Conservation (phyloP, 2,329 filamentous ascomycete genomes). For the Colletotrichum nymphaeae region DNA sequence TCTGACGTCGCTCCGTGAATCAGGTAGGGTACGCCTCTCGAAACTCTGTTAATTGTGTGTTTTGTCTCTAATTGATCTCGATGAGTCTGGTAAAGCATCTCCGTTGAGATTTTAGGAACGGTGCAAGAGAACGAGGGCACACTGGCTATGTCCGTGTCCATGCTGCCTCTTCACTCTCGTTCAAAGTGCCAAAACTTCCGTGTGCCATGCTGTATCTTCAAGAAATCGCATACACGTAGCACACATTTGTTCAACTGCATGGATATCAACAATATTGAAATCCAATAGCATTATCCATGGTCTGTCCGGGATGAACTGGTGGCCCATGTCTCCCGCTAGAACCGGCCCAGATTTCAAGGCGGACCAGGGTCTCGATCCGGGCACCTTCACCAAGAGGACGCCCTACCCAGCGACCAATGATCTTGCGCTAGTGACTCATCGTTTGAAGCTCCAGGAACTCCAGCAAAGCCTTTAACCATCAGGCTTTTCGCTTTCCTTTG, state of each 20-base stretch:
- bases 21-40: not conserved
- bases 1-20: not conserved
- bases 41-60: not conserved
- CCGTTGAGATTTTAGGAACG: no score
- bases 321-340: not conserved
- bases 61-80: no score
- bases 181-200: no score
- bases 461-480: not conserved
- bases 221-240: no score
- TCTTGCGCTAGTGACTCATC: not conserved
- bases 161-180: no score
- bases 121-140: no score
- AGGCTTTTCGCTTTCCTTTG: not conserved
- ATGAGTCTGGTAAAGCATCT: no score
- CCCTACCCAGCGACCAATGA: not conserved
- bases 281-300: not conserved
- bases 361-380: not conserved
- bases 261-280: not conserved
- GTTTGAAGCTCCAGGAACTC: not conserved
- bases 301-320: no score
- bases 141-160: no score
- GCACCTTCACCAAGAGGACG: not conserved
- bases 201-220: no score
- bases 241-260: fast-evolving
- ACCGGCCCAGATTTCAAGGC: not conserved